Evolutionary conservation across 2,329 filamentous ascomycete species (phyloP).

Genomic region (Passalora sequoiae): DNA sequence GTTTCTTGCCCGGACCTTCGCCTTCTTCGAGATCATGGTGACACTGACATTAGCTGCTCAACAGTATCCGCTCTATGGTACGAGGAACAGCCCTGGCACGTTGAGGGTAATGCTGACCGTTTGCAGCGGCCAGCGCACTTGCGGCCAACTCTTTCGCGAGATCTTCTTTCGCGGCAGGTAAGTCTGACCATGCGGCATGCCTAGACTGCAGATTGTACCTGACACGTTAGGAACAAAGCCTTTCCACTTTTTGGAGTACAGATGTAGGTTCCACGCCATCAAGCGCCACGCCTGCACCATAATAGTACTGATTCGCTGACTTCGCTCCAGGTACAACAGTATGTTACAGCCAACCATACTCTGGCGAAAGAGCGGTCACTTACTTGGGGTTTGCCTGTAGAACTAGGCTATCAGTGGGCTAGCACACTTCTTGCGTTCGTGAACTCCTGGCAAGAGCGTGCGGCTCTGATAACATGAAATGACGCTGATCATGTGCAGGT

Average conservation of each 20-base stretch:
- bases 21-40: constrained; percentile 4
- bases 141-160: constrained; percentile 49
- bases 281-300: neutral
- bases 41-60: constrained; percentile 2
- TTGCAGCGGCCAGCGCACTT: constrained; percentile 46
- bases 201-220: constrained; percentile 11
- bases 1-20: constrained; percentile 3
- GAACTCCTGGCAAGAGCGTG: neutral
- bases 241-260: constrained; percentile 47
- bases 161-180: constrained; percentile 43
- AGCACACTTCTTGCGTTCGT: constrained; percentile 37
- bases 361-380: constrained; percentile 42
- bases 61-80: constrained; percentile 9
- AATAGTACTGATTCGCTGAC: constrained; percentile 2
- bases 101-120: constrained; percentile 33
- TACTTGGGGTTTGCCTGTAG: constrained; percentile 26
- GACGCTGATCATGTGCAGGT: constrained; percentile 23
- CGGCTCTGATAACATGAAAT: neutral
- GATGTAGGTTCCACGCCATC: constrained; percentile 36
- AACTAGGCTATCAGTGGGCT: constrained; percentile 49
- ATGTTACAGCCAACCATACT: constrained; percentile 28
- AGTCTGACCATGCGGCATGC: constrained; percentile 36
- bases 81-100: neutral
- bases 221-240: constrained; percentile 8
- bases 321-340: constrained; percentile 35